Evolutionary conservation across 768 basidiomycete genomes (phyloP), one percentile per base, ranked within the genome.

Genomic region (Lentinula lateritia): DNA sequence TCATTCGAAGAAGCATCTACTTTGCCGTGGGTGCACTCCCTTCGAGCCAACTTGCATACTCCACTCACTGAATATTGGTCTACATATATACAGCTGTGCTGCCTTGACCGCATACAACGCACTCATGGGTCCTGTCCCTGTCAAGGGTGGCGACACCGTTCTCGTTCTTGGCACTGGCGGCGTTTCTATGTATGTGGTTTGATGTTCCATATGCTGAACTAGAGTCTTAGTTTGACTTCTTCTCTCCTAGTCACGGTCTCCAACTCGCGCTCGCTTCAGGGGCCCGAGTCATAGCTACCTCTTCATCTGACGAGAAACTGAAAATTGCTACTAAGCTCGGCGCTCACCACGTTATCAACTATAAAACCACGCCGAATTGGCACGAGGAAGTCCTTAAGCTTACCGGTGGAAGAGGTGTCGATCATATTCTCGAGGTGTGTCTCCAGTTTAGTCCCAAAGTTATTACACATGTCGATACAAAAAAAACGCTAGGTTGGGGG

Each of bases 81-180:
- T n/a, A 4, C 15, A 23, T 23, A n/a, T 50, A n/a, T n/a, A 4
- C 52, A 84, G 81, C 32, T 85, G 82, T 62, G 85, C 85, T 5
- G 86, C 79, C 3, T 65, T 89, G 58, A 89, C 86, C 0, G 85
- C 88, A 0, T 89, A 87, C 73, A 86, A 83, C 63, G 80, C 81
- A 5, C 71, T 89, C 54, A 66, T 76, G 63, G 83, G 85, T 3
- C 74, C 75, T 0, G 69, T 71, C 5, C 78, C 82, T n/a, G 63
- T 87, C 62, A 81, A 84, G 67, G 81, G 80, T 13, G 87, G 87
- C 13, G 84, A 87, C 62, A 76, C 75, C 18, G 82, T 87, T 28
- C 78, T 85, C 45, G 74, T 84, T 38, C 76, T 80, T 20, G 83
- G 84, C 34, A 84, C 83, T 0, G 84, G 84, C 1, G 82, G 83